Percentiles rank a stretch among this genome's conserved stretches.
Conservation (phyloP, 768 basidiomycete genomes). For the Rhizopogon salebrosus region DNA sequence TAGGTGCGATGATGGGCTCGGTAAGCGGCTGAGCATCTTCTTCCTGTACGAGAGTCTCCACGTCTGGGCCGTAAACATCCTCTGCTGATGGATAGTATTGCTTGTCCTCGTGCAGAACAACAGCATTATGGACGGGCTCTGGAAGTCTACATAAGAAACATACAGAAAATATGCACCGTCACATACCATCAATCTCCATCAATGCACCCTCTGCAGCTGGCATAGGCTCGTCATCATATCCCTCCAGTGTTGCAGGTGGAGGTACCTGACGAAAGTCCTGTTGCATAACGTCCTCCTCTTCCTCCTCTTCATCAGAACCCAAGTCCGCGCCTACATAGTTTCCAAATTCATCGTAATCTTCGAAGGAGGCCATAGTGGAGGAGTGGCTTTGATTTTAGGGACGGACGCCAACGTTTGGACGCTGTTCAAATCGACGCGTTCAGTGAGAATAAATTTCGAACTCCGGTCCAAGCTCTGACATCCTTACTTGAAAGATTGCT, state of each 20-base stretch:
- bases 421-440: constrained; percentile 17
- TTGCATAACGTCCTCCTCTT: constrained; percentile 48
- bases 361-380: constrained; percentile 47
- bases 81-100: constrained; percentile 93
- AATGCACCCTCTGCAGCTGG: constrained; percentile 53
- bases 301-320: constrained; percentile 66
- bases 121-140: constrained; percentile 79
- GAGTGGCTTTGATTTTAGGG: constrained; percentile 1
- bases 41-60: constrained; percentile 96
- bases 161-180: neutral
- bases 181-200: constrained; percentile 83
- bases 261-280: constrained; percentile 38
- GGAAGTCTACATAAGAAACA: constrained; percentile 9
- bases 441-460: constrained; percentile 27
- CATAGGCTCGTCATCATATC: constrained; percentile 72
- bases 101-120: constrained; percentile 94
- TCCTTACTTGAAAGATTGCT: neutral
- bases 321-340: constrained; percentile 97
- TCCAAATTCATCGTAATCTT: constrained; percentile 92
- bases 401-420: constrained; percentile 4
- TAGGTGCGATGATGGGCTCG: constrained; percentile 92
- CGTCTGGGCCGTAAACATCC: constrained; percentile 89
- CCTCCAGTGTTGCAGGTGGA: constrained; percentile 63
- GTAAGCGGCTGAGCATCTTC: constrained; percentile 95
- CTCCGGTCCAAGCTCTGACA: constrained; percentile 19